phyloP scores from a whole-genome alignment of 768 basidiomycete genomes.

The Lepiota venenata region DNA sequence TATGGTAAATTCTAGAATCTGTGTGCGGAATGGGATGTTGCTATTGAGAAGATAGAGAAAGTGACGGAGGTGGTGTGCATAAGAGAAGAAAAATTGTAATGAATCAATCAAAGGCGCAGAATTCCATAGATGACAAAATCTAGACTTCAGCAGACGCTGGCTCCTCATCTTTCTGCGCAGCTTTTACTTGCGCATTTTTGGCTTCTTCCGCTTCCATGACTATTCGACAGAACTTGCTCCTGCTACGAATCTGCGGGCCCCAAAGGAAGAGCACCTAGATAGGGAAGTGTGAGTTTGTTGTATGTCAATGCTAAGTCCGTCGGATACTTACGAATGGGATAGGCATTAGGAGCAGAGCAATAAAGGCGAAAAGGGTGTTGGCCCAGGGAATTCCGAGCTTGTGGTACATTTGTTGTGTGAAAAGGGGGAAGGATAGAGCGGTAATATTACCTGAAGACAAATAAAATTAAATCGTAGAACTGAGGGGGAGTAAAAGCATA shows the following conservation, averaged over 20 bases:
- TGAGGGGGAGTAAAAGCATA: slow-evolving; percentile 1
- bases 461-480: not conserved
- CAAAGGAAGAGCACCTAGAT: slow-evolving; percentile 38
- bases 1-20: no score
- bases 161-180: not conserved
- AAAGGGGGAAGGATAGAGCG: slow-evolving; percentile 50
- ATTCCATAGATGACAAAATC: no score
- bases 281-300: not conserved
- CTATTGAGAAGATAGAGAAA: no score
- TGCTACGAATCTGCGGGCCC: slow-evolving; percentile 34
- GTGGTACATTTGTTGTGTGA: slow-evolving; percentile 52
- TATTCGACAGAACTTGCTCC: slow-evolving; percentile 34
- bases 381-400: slow-evolving; percentile 54
- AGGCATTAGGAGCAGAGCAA: slow-evolving; percentile 44
- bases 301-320: not conserved
- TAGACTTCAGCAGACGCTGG: not conserved
- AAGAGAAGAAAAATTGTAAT: no score
- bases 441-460: slow-evolving; percentile 37
- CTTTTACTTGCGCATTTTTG: not conserved
- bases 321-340: slow-evolving; percentile 42
- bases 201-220: slow-evolving; percentile 7
- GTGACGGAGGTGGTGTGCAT: no score
- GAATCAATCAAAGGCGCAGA: no score
- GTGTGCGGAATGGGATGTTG: no score
- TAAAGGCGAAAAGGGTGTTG: slow-evolving; percentile 45